phyloP scores from a whole-genome alignment of 148 eudicot species.

The Hydrangea macrophylla region DNA sequence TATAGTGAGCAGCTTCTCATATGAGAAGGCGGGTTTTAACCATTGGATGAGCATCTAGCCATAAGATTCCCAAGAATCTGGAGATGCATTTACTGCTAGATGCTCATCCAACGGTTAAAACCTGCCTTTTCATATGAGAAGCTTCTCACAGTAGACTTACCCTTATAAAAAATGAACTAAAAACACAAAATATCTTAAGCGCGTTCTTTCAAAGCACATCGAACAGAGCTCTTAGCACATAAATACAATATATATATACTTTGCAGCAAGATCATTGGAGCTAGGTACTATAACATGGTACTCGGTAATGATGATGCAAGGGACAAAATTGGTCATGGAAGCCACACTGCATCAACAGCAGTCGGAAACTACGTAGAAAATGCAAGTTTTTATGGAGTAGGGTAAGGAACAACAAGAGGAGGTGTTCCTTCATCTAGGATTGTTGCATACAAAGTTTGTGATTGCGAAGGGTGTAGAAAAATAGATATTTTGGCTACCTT shows the following conservation, averaged over 20 bases:
- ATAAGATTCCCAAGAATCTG: no score
- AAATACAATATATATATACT: background rate
- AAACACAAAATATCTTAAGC: no score
- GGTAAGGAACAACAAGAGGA: slow-evolving; percentile 47
- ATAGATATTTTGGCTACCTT: slow-evolving; percentile 32
- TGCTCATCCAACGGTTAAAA: no score
- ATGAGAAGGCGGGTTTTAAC: no score
- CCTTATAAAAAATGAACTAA: no score
- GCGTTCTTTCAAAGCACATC: no score
- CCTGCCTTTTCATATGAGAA: no score
- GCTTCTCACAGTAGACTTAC: no score
- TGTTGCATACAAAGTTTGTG: slow-evolving; percentile 47
- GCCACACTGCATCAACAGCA: slow-evolving; percentile 59
- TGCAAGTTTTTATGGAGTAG: slow-evolving; percentile 40
- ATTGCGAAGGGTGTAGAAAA: background rate
- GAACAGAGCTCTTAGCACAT: no score
- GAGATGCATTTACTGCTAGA: no score
- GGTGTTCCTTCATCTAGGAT: slow-evolving; percentile 49
- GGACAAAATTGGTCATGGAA: slow-evolving; percentile 48
- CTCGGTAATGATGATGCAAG: slow-evolving; percentile 12
- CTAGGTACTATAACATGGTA: slow-evolving; percentile 20
- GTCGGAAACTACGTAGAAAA: slow-evolving; percentile 27
- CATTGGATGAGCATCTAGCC: no score
- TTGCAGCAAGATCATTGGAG: slow-evolving; percentile 60
- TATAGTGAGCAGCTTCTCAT: no score